phyloP scores from a whole-genome alignment of 179 eudicot species.

The Heliamphora pulchella region DNA sequence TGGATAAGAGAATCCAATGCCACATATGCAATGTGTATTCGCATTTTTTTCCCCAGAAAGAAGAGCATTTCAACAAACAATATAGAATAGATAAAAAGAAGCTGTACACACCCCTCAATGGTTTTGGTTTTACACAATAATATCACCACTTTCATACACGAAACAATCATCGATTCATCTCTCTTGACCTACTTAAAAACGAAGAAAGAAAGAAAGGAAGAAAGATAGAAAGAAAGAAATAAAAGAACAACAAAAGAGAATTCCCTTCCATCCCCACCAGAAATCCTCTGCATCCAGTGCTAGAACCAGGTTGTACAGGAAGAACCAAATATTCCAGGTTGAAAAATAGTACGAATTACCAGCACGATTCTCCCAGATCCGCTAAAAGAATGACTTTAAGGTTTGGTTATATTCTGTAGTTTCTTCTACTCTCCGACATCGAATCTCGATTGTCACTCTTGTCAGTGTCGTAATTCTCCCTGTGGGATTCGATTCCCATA shows the following conservation, averaged over 20 bases:
- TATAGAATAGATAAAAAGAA: slow-evolving; percentile 23
- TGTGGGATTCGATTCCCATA: slow-evolving; percentile 52
- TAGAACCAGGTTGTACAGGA: neutral
- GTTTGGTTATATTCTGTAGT: slow-evolving; percentile 19
- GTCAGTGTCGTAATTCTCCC: slow-evolving; percentile 62
- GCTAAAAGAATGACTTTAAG: slow-evolving; percentile 9
- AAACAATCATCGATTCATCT: slow-evolving; percentile 13
- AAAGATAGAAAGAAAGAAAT: neutral
- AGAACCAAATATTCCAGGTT: neutral
- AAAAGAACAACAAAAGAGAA: neutral
- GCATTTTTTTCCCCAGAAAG: neutral
- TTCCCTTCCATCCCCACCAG: neutral
- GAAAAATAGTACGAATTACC: slow-evolving; percentile 3
- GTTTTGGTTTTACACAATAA: slow-evolving; percentile 12
- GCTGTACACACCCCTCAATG: slow-evolving; percentile 30
- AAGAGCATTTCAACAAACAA: slow-evolving; percentile 22
- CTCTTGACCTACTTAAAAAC: slow-evolving; percentile 26
- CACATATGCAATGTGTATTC: no score
- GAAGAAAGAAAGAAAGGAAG: neutral
- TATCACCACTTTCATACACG: slow-evolving; percentile 24
- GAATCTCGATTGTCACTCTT: slow-evolving; percentile 64
- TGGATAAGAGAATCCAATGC: no score
- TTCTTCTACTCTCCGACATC: slow-evolving; percentile 42
- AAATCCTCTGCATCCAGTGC: neutral
- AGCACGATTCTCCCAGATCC: neutral